Evolutionary conservation across 495 filamentous ascomycete species (phyloP).

Genomic region (Neurospora sublineolata): DNA sequence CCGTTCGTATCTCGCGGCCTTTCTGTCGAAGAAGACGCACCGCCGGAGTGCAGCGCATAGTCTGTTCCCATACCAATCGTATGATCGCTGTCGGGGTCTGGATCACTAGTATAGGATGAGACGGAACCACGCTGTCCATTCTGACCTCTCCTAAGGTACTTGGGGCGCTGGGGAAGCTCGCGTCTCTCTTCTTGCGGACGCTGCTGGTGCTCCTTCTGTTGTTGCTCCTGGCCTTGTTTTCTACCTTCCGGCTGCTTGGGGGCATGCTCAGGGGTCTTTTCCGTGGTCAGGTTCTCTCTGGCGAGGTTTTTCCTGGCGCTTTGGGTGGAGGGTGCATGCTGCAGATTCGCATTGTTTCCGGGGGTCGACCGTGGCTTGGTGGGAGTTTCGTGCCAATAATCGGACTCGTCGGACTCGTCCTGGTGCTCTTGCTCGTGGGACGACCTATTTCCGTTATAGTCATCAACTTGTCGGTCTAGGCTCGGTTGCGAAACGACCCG

Average conservation of each 20-base stretch:
- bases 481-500: conserved; percentile 38
- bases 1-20: conserved; percentile 42
- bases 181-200: not conserved
- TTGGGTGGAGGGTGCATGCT: conserved; percentile 8
- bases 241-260: conserved; percentile 9
- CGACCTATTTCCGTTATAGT: conserved; percentile 2
- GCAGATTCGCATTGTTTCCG: not conserved
- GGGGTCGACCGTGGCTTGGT: conserved; percentile 10
- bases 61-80: conserved; percentile 61
- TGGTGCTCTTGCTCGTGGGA: conserved; percentile 1
- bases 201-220: conserved; percentile 8
- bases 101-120: conserved; percentile 59
- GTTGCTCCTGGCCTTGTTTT: conserved; percentile 20
- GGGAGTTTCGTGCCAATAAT: conserved; percentile 1
- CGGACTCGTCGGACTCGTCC: not conserved
- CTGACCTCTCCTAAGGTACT: conserved; percentile 61
- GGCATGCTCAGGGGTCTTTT: conserved; percentile 7
- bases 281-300: conserved; percentile 38
- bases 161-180: conserved; percentile 39
- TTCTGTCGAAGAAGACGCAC: conserved; percentile 52
- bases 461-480: conserved; percentile 6
- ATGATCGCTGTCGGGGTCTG: conserved; percentile 50
- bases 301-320: conserved; percentile 25
- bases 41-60: conserved; percentile 75
- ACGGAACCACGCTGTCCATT: conserved; percentile 68